phyloP scores from a whole-genome alignment of 129 eudicot species.

The Tanacetum coccineum region DNA sequence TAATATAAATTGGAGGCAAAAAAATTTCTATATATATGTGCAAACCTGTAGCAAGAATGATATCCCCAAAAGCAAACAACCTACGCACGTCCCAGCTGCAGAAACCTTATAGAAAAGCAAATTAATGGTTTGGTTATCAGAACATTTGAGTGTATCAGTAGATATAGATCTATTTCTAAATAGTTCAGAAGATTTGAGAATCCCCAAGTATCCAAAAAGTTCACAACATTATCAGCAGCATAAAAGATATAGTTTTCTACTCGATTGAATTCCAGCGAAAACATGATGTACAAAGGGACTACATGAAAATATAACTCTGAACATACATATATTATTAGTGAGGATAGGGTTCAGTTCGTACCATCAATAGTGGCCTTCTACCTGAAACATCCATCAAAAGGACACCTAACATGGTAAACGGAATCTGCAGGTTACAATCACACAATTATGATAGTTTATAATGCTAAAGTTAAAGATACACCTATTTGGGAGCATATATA shows the following conservation, averaged over 20 bases:
- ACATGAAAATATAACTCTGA: not conserved
- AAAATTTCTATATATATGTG: not conserved
- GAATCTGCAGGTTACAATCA: slow-evolving; percentile 52
- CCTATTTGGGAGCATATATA: not conserved
- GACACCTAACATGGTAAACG: slow-evolving; percentile 61
- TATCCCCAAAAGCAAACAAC: slow-evolving; percentile 56
- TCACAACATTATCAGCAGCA: too few species aligned
- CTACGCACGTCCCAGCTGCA: slow-evolving; percentile 76
- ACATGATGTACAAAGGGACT: slow-evolving; percentile 4
- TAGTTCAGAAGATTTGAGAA: not conserved
- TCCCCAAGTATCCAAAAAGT: not conserved
- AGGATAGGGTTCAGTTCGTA: slow-evolving; percentile 13
- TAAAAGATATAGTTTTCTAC: not conserved
- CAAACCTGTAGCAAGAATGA: slow-evolving; percentile 81
- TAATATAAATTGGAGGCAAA: not conserved
- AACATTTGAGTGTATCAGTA: not conserved
- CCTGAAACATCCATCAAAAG: slow-evolving; percentile 83
- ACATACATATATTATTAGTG: not conserved
- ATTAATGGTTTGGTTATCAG: not conserved
- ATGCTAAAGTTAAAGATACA: not conserved
- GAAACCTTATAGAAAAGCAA: slow-evolving; percentile 44
- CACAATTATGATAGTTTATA: not conserved
- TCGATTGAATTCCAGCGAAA: not conserved
- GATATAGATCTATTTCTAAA: too few species aligned
- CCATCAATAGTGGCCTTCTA: slow-evolving; percentile 73